Evolutionary conservation across 2,329 filamentous ascomycete species (phyloP), one percentile per base, ranked within the genome.

Genomic region (Fusarium marasasianum): DNA sequence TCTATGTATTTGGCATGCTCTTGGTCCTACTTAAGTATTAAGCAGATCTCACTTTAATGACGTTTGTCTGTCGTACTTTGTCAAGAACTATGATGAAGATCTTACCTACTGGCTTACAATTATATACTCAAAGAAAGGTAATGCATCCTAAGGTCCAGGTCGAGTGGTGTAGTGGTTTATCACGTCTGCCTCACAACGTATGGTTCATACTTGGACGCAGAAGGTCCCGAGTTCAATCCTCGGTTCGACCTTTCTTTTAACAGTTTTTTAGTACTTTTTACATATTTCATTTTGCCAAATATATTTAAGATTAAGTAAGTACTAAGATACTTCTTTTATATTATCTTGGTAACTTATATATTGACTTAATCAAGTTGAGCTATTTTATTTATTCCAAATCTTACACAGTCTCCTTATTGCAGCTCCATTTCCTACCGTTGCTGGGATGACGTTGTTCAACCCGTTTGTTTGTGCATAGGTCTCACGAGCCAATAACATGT

Each of bases 401-500:
- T 15, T 22, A 15, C 10, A 31, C 10, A 31, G 8, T 4, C 18
- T 29, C 13, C 18, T 31, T 48, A 4, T 14, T 6, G 9, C 9
- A 26, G 48, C 31, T 51, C 17, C 8, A 35, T 51, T 18, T 18
- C 31, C n/a, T 14, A 18, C 13, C 33, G 50, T 55, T 55, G 35
- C 51, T 29, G 24, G 73, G 68, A 71, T 71, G 63, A 76, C 74
- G 74, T 60, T 63, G 66, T 45, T 63, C 35, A 60, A 51, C 24
- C 29, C 12, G 20, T 76, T 72, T 77, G 63, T 75, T 77, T 76
- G 58, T 71, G 48, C 57, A 69, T 20, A 43, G 37, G 35, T 50
- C 48, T 56, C 41, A 56, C 43, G 24, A 57, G 38, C 76, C 76
- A 77, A 77, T 77, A 47, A 77, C 8, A 53, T 45, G 5, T n/a